A percentile compares a stretch with the other conserved stretches of the same genome.
Evolutionary conservation across 345 rosid genomes (phyloP).

Genomic region (Sonneratia alba): DNA sequence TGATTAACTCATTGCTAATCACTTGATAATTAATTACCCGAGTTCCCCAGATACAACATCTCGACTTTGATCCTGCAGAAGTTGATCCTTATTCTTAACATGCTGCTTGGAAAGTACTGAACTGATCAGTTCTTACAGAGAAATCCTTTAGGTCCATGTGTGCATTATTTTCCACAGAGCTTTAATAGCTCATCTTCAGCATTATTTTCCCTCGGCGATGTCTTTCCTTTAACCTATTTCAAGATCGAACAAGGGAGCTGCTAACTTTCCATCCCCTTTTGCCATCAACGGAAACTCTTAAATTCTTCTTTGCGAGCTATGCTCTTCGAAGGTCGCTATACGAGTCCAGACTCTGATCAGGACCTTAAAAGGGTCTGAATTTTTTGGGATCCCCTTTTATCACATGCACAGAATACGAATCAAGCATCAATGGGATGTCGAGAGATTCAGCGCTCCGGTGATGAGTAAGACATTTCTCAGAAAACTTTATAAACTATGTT

Average conservation of each 20-base stretch:
- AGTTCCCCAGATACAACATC: neutral
- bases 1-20: too few species aligned
- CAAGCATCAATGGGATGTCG: neutral
- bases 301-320: neutral
- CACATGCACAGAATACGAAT: neutral
- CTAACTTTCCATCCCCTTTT: slow-evolving; percentile 7
- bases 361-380: neutral
- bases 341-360: slow-evolving; percentile 1
- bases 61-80: neutral
- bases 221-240: slow-evolving; percentile 8
- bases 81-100: neutral
- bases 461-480: neutral
- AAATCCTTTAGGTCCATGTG: neutral
- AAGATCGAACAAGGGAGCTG: slow-evolving; percentile 6
- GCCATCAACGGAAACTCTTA: slow-evolving; percentile 1
- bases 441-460: neutral
- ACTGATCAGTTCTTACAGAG: neutral
- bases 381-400: neutral
- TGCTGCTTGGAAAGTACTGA: neutral
- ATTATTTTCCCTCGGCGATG: neutral
- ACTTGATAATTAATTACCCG: neutral
- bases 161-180: slow-evolving; percentile 1
- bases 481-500: neutral
- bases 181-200: neutral
- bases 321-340: slow-evolving; percentile 1